Conservation (phyloP, 2,329 filamentous ascomycete species). For the Pseudopyricularia cyperi region DNA sequence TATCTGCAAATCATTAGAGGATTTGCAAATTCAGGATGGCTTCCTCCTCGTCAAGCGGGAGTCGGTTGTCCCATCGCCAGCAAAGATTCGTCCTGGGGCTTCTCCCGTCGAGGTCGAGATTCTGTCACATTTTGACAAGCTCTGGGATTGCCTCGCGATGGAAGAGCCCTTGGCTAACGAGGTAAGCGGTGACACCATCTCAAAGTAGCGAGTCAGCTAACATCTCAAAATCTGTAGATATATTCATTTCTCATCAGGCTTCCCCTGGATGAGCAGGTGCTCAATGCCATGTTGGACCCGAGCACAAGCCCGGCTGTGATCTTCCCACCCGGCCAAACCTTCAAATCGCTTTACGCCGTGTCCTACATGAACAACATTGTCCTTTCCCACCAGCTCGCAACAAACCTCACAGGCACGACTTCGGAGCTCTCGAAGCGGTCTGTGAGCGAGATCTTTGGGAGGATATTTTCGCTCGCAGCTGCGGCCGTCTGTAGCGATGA, state of each 20-base stretch:
- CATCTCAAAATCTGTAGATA: conserved; percentile 31
- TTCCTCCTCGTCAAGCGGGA: conserved; percentile 54
- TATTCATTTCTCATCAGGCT: conserved; percentile 59
- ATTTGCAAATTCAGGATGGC: conserved; percentile 52
- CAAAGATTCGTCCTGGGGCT: conserved; percentile 34
- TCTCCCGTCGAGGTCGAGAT: conserved; percentile 66
- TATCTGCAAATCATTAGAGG: conserved; percentile 48
- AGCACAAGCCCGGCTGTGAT: conserved; percentile 42
- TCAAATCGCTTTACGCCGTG: conserved; percentile 61
- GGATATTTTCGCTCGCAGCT: conserved; percentile 40
- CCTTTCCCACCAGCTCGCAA: conserved; percentile 20
- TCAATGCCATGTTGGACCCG: conserved; percentile 43
- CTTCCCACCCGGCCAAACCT: conserved; percentile 57
- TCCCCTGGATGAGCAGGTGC: conserved; percentile 50
- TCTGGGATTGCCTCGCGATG: conserved; percentile 71
- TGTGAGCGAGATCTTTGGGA: conserved; percentile 23
- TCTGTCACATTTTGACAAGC: conserved; percentile 65
- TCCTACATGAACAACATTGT: conserved; percentile 54
- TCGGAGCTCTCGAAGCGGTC: conserved; percentile 8
- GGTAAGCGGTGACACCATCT: conserved; percentile 25
- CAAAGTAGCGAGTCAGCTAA: not conserved
- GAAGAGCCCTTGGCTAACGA: conserved; percentile 56
- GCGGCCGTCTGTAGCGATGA: conserved; percentile 46
- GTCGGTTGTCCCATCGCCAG: conserved; percentile 27
- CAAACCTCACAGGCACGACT: conserved; percentile 8